These are phyloP conservation scores for Diaporthe aspalathi DNA, from an alignment of 2,329 filamentous ascomycete species.

Conservation along the genomic window DNA sequence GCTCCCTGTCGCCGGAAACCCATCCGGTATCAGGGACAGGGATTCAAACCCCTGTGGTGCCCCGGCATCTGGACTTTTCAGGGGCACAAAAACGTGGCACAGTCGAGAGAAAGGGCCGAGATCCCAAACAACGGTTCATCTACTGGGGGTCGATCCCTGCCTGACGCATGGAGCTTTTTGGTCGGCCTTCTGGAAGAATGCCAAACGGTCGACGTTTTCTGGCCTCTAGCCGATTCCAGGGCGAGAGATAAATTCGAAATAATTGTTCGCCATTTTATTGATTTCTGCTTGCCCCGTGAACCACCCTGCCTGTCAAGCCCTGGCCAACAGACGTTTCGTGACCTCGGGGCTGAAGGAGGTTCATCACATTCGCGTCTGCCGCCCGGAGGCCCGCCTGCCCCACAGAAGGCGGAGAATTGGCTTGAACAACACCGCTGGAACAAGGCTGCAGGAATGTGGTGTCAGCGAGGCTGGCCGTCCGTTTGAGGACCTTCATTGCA, in stretches of 20 bases:
- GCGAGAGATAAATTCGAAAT: conserved; percentile 32
- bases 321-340: neutral
- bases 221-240: neutral
- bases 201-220: conserved; percentile 28
- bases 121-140: conserved; percentile 33
- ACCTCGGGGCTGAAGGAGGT: neutral
- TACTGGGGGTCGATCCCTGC: conserved; percentile 28
- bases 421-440: neutral
- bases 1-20: conserved; percentile 35
- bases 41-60: conserved; percentile 3
- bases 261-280: conserved; percentile 27
- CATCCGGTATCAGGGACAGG: conserved; percentile 34
- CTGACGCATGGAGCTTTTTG: conserved; percentile 19
- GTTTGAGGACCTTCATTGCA: neutral
- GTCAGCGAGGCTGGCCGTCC: conserved; percentile 19
- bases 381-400: conserved; percentile 7
- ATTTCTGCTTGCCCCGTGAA: neutral
- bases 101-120: conserved; percentile 28
- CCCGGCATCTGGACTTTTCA: conserved; percentile 15
- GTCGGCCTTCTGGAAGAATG: conserved; percentile 32
- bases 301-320: no score
- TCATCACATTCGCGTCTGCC: neutral
- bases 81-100: conserved; percentile 30
- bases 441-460: conserved; percentile 5
- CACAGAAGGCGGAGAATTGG: neutral